Percentiles rank a stretch among this genome's conserved stretches.
These are phyloP conservation scores for Hypoxylon sp. DNA, from an alignment of 2,329 filamentous ascomycete species.

Conservation along the genomic window DNA sequence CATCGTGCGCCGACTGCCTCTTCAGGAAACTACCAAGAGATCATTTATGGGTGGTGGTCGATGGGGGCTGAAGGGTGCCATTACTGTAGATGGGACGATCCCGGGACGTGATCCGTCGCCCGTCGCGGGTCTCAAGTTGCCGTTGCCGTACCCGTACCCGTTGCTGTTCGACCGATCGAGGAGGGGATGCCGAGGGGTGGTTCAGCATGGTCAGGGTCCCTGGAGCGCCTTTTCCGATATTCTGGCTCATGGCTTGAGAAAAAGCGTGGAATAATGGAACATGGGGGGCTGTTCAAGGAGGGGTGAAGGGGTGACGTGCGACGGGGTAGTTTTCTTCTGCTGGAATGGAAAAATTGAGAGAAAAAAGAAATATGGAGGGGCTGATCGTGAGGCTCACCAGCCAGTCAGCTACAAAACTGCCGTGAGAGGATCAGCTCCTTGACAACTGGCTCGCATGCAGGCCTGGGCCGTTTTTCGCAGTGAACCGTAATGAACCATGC, in stretches of 20 bases:
- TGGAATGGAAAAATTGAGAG: slow-evolving; percentile 4
- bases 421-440: slow-evolving; percentile 45
- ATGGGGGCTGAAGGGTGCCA: slow-evolving; percentile 41
- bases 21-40: slow-evolving; percentile 43
- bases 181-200: slow-evolving; percentile 21
- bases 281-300: slow-evolving; percentile 19
- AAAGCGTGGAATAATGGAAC: slow-evolving; percentile 25
- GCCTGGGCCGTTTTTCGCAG: slow-evolving; percentile 40
- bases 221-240: slow-evolving; percentile 42
- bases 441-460: slow-evolving; percentile 45
- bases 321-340: slow-evolving; percentile 11
- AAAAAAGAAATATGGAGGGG: slow-evolving; percentile 42
- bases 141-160: slow-evolving; percentile 40
- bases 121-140: slow-evolving; percentile 40
- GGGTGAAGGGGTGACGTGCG: slow-evolving; percentile 26
- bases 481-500: slow-evolving; percentile 41
- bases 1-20: slow-evolving; percentile 44
- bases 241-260: slow-evolving; percentile 43
- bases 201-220: slow-evolving; percentile 14
- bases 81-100: slow-evolving; percentile 38
- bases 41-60: slow-evolving; percentile 31
- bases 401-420: slow-evolving; percentile 49
- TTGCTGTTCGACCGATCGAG: slow-evolving; percentile 34
- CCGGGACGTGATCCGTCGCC: slow-evolving; percentile 41
- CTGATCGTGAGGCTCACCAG: slow-evolving; percentile 50